Evolutionary conservation across 2,329 filamentous ascomycete species (phyloP), one percentile per base, ranked within the genome.

Genomic region (Teratosphaeria epicoccoides): DNA sequence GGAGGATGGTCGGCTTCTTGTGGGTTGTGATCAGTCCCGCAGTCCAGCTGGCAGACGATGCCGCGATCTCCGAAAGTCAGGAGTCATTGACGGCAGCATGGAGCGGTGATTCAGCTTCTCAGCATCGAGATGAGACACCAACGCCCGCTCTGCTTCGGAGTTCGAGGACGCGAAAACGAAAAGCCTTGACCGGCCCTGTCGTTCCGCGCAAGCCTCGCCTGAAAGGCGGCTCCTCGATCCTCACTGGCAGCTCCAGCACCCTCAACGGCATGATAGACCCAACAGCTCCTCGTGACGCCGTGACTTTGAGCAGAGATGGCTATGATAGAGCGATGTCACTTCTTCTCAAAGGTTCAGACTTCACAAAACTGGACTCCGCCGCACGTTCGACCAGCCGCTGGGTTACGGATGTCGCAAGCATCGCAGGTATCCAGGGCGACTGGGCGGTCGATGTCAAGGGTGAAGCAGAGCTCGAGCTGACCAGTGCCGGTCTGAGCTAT

Each of bases 1-100:
- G 93, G 0, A 79, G 90, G 17, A 77, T 95, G 63, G 94, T 95
- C 0, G 94, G 94, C 0, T 98, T 98, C 60, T 77, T 97, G 24
- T 98, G 94, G 91, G 73, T 96, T 24, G 84, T 96, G 0, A 85
- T 96, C 46, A 78, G 76, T 58, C 84, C 88, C 7, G 23, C 22
- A 5, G 22, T 10, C 9, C 23, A 23, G 14, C 49, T 49, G 10
- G 43, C 50, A 6, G 49, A 46, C 17, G 37, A 26, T 22, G 25
- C 29, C 11, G 22, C 46, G 11, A 49, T 50, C 14, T 46, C 43
- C 12, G 51, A 55, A n/a, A 58, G 60, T 26, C 60, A 61, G 37
- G 57, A 61, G 7, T 57, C 56, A 9, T 44, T 22, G 1, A 25
- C 9, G 6, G 11, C 6, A 6, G 12, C 44, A 47, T 20, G n/a